Percentiles rank a stretch among this genome's conserved stretches.
phyloP scores from a whole-genome alignment of 306 rosid species.

The Psophocarpus tetragonolobus region DNA sequence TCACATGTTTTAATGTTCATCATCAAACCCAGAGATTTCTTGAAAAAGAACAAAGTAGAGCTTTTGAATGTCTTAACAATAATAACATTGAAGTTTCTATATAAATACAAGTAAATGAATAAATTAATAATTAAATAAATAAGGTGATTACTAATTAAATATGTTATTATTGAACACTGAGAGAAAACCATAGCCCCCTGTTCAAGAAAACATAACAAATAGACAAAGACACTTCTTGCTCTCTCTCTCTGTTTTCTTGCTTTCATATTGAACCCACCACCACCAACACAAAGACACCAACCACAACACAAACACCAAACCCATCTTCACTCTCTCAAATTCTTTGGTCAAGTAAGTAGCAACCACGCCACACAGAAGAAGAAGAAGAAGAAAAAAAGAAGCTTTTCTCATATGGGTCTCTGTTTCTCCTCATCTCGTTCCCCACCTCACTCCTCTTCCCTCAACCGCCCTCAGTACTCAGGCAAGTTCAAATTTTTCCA shows the following conservation, averaged over 20 bases:
- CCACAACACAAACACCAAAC: neutral
- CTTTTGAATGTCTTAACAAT: neutral
- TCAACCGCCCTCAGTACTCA: conserved; percentile 36
- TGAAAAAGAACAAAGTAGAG: neutral
- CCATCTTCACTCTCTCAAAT: neutral
- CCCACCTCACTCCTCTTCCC: conserved; percentile 6
- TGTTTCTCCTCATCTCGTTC: conserved; percentile 53
- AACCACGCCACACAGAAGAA: neutral
- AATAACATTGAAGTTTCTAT: neutral
- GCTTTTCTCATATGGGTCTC: conserved; percentile 53
- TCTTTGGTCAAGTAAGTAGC: neutral
- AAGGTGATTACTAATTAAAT: too few species aligned
- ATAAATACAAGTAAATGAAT: neutral
- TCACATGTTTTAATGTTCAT: too few species aligned
- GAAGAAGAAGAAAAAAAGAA: too few species aligned
- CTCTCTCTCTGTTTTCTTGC: neutral
- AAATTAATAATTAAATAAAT: too few species aligned
- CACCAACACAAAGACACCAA: neutral
- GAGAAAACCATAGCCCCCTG: neutral
- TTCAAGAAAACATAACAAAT: neutral
- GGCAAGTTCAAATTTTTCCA: conserved; percentile 47
- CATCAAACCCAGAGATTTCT: neutral
- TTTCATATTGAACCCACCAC: neutral
- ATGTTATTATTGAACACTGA: neutral
- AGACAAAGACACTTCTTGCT: neutral